Base-by-base conservation (phyloP, 495 filamentous ascomycete species). In the Immersiella caudata region DNA sequence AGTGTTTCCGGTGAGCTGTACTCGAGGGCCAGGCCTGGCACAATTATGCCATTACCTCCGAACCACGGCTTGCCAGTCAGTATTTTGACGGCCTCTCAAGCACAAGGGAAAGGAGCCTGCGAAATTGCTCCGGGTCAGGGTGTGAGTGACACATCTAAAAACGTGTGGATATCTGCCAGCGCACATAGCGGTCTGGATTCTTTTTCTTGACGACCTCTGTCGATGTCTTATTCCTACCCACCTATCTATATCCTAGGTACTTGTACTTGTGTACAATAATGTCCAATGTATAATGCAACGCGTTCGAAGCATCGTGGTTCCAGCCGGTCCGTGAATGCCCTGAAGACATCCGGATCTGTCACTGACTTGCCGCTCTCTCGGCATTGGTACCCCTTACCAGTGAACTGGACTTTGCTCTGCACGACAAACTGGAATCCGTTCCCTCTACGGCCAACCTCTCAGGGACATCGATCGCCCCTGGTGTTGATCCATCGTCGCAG, bases 231-330 rank as follows among this genome's bases (percentile, higher is more conserved):
- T 57, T 57, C 26, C 20, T 26, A 56, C 22, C 29, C 12, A 62
- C 16, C 22, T 51, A 25, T 62, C 25, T 62, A 62, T 62, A 62
- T 22, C 60, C 60, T 62, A 50, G 60, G 60, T 51, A 51, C 54
- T 57, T 57, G 36, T 18, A 62, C 60, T 46, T 27, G 24, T 62
- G 35, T 62, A 62, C 60, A 46, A 46, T 46, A 46, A 46, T 46
- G 40, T 46, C 40, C 40, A 46, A 46, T 46, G 40, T 46, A 46
- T 46, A 46, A 46, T 46, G 40, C 40, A 46, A 46, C 40, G 5
- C 11, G 40, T 46, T 46, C 14, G 40, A 46, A 46, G 40, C 11
- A 46, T 14, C 40, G 40, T 14, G 11, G 40, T 46, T 18, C 29
- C 29, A 33, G 11, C 14, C 14, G 40, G 40, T 46, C 29, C 8